Base-by-base conservation (phyloP, 179 eudicot species). In the Carnegiea gigantea region DNA sequence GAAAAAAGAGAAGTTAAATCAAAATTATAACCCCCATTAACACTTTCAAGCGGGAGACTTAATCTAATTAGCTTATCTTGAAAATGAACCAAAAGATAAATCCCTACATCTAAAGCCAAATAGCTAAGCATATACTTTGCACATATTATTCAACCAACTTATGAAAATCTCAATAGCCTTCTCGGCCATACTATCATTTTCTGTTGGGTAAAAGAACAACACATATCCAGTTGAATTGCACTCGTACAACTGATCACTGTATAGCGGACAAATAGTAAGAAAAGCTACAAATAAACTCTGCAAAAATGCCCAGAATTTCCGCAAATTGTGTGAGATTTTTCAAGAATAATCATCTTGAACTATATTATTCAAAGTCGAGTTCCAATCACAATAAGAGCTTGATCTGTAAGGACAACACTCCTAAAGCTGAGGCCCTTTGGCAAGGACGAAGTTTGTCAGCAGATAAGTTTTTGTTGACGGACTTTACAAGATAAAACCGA, bases 211-310 rank as follows among this genome's bases (percentile, higher is more conserved):
- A 76, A 24, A 76, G 53, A 81, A 76, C 70, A 81, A 70, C 76
- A 38, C 76, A 76, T 80, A 81, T 76, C 79, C 71, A 65, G 70
- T 81, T 40, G 67, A 81, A 73, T 33, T 14, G 18, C 53, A 75
- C 24, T 70, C 15, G 8, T 18, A 44, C 44, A n/a, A 59, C 24
- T 20, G 70, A 54, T 80, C 57, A 57, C 10, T 48, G 80, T 57
- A 38, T 71, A 68, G 18, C 10, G 54, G 72, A 68, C n/a, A 38
- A 40, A 76, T 44, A 59, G 54, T 5, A 4, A 20, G 20, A 46
- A 64, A 71, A 54, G 49, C 77, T 43, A 72, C n/a, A 59, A 40
- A 57, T 70, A 15, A 71, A 30, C 51, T 70, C 71, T 21, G 28
- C 73, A 51, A 49, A n/a, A 82, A 73, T 24, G 53, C 49, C 74